These are phyloP conservation scores for Fusarium palustre DNA, from an alignment of 2,329 filamentous ascomycete genomes.

Conservation along the genomic window DNA sequence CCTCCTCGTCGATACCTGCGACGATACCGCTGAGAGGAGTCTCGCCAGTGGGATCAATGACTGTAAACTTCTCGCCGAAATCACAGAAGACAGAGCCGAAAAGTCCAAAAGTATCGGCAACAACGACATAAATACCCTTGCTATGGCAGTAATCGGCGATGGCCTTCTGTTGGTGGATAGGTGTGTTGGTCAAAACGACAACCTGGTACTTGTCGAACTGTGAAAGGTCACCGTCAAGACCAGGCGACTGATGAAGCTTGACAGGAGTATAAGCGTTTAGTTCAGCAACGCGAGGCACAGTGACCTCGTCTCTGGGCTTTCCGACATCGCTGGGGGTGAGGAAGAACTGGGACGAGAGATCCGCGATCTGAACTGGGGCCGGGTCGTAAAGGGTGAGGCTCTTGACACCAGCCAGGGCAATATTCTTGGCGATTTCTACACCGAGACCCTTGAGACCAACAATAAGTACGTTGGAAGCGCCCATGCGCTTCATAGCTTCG, in stretches of 20 bases:
- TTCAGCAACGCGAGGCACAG: conserved; percentile 89
- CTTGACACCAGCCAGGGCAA: conserved; percentile 97
- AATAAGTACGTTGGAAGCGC: conserved; percentile 92
- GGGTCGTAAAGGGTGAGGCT: conserved; percentile 95
- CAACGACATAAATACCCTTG: conserved; percentile 91
- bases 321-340: conserved; percentile 88
- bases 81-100: conserved; percentile 98
- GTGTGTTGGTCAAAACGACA: conserved; percentile 87
- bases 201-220: conserved; percentile 93
- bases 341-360: conserved; percentile 98
- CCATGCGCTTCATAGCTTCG: conserved; percentile 98
- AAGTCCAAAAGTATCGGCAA: conserved; percentile 89
- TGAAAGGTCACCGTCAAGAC: conserved; percentile 79
- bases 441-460: conserved; percentile 93
- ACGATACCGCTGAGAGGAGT: conserved; percentile 88
- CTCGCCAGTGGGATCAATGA: conserved; percentile 91
- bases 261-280: conserved; percentile 97
- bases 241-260: conserved; percentile 73
- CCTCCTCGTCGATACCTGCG: conserved; percentile 88
- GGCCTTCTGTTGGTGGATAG: conserved; percentile 81
- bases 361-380: conserved; percentile 81
- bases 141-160: conserved; percentile 95
- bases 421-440: conserved; percentile 98
- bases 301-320: conserved; percentile 88
- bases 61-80: conserved; percentile 93